A percentile compares a stretch with the other conserved stretches of the same genome.
phyloP scores from a whole-genome alignment of 1,284 basidiomycete genomes.

The Athelia psychrophila region DNA sequence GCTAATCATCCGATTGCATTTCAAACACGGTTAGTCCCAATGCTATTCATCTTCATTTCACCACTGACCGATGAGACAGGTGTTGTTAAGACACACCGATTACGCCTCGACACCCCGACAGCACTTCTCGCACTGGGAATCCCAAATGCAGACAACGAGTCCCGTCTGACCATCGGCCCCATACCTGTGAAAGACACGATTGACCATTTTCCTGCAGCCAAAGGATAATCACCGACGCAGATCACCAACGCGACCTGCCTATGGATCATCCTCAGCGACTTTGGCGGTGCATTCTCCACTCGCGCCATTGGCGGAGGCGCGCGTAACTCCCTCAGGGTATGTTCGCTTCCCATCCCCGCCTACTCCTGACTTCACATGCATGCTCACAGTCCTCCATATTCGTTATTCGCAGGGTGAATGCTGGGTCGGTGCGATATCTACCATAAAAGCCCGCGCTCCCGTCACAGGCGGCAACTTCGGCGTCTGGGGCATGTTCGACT shows the following conservation, averaged over 20 bases:
- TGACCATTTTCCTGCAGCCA: slow-evolving; percentile 72
- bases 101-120: slow-evolving; percentile 56
- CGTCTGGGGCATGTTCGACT: slow-evolving; percentile 99
- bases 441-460: slow-evolving; percentile 97
- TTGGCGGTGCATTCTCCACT: slow-evolving; percentile 96
- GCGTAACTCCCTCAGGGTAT: slow-evolving; percentile 90
- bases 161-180: slow-evolving; percentile 69
- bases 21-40: slow-evolving; percentile 66
- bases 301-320: slow-evolving; percentile 94
- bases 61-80: slow-evolving; percentile 35
- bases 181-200: slow-evolving; percentile 69
- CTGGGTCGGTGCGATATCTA: slow-evolving; percentile 89
- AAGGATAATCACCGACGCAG: slow-evolving; percentile 26
- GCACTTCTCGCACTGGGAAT: slow-evolving; percentile 60
- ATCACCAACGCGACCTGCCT: slow-evolving; percentile 45
- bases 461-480: slow-evolving; percentile 98
- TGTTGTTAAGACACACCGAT: slow-evolving; percentile 74
- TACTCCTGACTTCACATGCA: too few relatives aligned
- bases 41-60: too few relatives aligned
- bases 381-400: slow-evolving; percentile 8
- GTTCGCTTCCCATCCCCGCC: too few relatives aligned
- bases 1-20: slow-evolving; percentile 67
- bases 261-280: slow-evolving; percentile 98
- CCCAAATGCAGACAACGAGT: slow-evolving; percentile 52
- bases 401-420: slow-evolving; percentile 82